Evolutionary conservation across 257 asterid species (phyloP).

Genomic region (Voacanga thouarsii): DNA sequence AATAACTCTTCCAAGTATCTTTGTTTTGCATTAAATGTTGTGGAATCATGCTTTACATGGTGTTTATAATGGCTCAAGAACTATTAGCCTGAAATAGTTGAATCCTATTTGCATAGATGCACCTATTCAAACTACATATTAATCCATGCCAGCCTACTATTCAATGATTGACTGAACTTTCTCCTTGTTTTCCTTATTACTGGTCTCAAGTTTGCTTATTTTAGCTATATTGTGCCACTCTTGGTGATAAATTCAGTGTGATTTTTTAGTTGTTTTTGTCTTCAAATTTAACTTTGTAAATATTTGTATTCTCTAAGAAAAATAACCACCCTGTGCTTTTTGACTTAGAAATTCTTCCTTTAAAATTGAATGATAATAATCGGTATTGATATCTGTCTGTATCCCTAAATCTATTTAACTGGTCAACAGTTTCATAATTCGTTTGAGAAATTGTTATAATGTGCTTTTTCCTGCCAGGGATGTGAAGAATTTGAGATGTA

Average conservation of each 20-base stretch:
- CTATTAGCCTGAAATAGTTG: background rate
- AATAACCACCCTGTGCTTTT: background rate
- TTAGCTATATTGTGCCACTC: background rate
- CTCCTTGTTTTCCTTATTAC: background rate
- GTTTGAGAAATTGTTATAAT: background rate
- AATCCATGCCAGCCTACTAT: background rate
- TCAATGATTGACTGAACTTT: background rate
- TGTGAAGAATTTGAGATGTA: conserved; percentile 70
- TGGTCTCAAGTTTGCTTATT: background rate
- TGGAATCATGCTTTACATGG: background rate
- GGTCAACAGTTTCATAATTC: background rate
- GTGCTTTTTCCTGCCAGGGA: conserved; percentile 34
- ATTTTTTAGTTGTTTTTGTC: background rate
- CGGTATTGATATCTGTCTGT: background rate
- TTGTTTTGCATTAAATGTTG: background rate
- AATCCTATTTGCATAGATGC: background rate
- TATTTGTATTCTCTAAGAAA: background rate
- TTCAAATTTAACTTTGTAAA: background rate
- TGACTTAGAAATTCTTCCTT: background rate
- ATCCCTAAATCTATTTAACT: background rate
- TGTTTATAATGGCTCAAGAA: background rate
- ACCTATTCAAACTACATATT: background rate
- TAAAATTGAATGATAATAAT: background rate
- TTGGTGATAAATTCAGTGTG: background rate
- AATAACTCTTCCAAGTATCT: background rate